Base-by-base conservation (phyloP, 2,329 filamentous ascomycete species). In the Didymella pomorum region DNA sequence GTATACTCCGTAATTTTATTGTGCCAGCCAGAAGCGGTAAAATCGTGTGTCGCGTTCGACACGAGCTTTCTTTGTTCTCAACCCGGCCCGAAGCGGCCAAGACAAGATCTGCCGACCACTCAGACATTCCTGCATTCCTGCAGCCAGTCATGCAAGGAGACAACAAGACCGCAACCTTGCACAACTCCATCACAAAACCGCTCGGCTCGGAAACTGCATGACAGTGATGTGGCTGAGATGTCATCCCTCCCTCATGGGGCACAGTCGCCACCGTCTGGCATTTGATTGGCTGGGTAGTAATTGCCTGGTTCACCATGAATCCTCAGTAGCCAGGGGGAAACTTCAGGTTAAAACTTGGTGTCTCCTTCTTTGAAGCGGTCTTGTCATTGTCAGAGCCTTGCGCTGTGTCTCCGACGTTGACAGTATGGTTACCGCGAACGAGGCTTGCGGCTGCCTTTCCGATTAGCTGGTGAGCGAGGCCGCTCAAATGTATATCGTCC, bases 11-110 rank as follows among this genome's bases (percentile, higher is more conserved):
- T 67, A 71, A 73, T 69, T 69, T 69, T 52, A 71, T 72, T 76
- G 73, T 76, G 64, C 67, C 63, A 71, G 69, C 68, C 71, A 69
- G 63, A 71, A 71, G 68, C 69, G 72, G 66, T 56, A 56, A 60
- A 60, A 67, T 52, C 57, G 49, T 44, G 62, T 67, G 62, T 67
- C 42, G 56, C 52, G 58, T 67, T 71, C 65, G 64, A 67, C 68
- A 65, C 57, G 46, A 50, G 59, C 47, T 68, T 76, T 73, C 74
- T 76, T 77, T 76, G 73, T 77, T 72, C 70, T 63, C 49, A 57
- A 52, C 56, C 58, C 60, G 57, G 61, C 72, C 68, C 60, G 61
- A 72, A 72, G 63, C 71, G 73, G 73, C 69, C 64, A 70, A 73
- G 70, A 66, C 67, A 63, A 58, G 39, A 61, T 60, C 63, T 59